These are phyloP conservation scores for Vickermania spadyakhi DNA, from an alignment of 208 protist species.

Conservation along the genomic window DNA sequence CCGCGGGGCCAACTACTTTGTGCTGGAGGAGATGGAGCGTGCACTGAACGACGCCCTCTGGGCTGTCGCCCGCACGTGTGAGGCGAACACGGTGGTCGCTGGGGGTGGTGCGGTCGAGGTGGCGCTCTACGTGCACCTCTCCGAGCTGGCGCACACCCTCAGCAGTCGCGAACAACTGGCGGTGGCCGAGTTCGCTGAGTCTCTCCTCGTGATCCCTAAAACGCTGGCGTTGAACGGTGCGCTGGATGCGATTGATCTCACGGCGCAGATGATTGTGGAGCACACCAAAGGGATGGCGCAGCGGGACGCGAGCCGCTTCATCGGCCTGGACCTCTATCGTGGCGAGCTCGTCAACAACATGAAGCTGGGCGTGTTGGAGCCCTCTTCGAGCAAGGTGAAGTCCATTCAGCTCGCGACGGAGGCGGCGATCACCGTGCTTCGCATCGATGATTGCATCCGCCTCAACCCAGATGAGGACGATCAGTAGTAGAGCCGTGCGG, in stretches of 20 bases:
- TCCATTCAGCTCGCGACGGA: conserved; percentile 99
- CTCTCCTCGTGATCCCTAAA: conserved; percentile 99
- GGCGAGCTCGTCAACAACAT: conserved; percentile 96
- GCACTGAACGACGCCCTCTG: conserved; percentile 99
- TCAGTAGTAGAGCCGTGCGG: too few relatives aligned
- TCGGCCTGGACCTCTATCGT: conserved; percentile 94
- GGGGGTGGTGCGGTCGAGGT: conserved; percentile 98
- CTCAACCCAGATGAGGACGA: conserved; percentile 89
- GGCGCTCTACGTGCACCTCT: conserved; percentile 97
- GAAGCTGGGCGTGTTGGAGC: conserved; percentile 98
- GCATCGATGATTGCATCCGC: conserved; percentile 99
- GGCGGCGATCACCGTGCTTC: conserved; percentile 99
- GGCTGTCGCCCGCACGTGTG: conserved; percentile 97
- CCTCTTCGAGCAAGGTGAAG: conserved; percentile 98
- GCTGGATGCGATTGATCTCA: conserved; percentile 97
- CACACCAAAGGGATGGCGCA: conserved; percentile 64
- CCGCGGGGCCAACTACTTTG: conserved; percentile 96
- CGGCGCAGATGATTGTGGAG: conserved; percentile 95
- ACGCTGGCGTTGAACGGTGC: conserved; percentile 98
- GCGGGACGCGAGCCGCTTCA: conserved; percentile 58
- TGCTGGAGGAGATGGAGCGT: conserved; percentile 98
- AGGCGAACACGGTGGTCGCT: conserved; percentile 95
- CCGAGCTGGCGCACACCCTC: conserved; percentile 96
- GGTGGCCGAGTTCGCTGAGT: conserved; percentile 97
- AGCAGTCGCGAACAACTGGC: conserved; percentile 98